Base-by-base conservation (phyloP, 495 filamentous ascomycete genomes). In the Mytilinidion resinicola region DNA sequence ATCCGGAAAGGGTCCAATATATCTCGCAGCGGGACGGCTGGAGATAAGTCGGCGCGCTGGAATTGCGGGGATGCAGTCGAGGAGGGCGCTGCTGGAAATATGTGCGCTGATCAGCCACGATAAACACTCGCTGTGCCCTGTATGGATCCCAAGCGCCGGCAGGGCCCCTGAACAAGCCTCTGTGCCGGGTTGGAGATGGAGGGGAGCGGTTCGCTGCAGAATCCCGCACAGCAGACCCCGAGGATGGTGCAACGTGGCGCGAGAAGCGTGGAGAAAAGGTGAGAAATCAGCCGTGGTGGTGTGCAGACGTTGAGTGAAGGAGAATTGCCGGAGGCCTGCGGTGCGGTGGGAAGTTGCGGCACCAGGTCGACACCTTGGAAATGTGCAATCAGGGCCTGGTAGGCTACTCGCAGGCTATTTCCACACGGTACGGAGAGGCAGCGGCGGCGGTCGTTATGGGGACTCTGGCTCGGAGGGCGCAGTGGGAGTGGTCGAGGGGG, bases 1-100 rank as follows among this genome's bases (percentile, higher is more conserved):
- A 33, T 19, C 46, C 46, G 21, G 46, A 56, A 17, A 10, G 58
- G 21, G 37, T 4, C 25, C 57, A 58, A 58, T 61, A 58, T 61
- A 58, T 53, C 51, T 61, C 9, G 62, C 62, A 55, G 58, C 55
- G 58, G 59, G 57, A 61, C 15, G 17, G 46, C 7, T n/a, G 2
- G 46, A 49, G 46, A 49, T 49, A 49, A 33, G 33, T 7, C 21
- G 21, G 21, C 14, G 41, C 21, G 48, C 41, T 25, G 44, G 10
- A 48, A 51, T 51, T 53, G 44, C 50, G 53, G 47, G 60, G 55
- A 51, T 11, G 44, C 25, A 51, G 48, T 21, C 2, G 9, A 20
- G 14, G 50, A 9, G 35, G 42, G 10, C 44, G 33, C 51, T 41
- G 17, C 46, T 36, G 41, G 55, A 37, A 33, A 34, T 43, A 36